These are phyloP conservation scores for Hemisphaericaspora lyxosophila DNA, from an alignment of 1,139 yeast genomes.

Conservation along the genomic window DNA sequence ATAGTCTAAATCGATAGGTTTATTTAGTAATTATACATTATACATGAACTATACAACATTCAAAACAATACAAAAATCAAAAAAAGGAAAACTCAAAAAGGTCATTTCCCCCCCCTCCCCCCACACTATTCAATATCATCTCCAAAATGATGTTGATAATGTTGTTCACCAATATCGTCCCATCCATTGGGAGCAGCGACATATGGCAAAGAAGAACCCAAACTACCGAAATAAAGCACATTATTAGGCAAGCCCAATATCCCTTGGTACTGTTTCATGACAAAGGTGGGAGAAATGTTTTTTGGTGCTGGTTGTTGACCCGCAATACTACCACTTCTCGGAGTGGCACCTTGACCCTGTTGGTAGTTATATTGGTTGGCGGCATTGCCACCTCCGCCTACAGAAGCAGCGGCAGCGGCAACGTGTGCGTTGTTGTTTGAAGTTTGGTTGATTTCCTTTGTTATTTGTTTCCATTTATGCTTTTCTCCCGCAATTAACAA, in stretches of 20 bases:
- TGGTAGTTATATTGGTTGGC: conserved; percentile 10
- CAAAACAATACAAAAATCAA: neutral
- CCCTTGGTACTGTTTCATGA: conserved; percentile 43
- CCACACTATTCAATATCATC: conserved; percentile 14
- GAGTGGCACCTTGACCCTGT: conserved; percentile 4
- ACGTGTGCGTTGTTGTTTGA: conserved; percentile 14
- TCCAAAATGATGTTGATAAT: conserved; percentile 14
- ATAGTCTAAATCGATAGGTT: neutral
- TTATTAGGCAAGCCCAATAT: conserved; percentile 44
- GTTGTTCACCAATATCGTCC: conserved; percentile 31
- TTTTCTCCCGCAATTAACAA: conserved; percentile 43
- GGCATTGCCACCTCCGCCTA: conserved; percentile 7
- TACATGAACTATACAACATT: too few relatives aligned
- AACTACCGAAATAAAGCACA: conserved; percentile 37
- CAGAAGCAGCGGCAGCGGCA: conserved; percentile 18
- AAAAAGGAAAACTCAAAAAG: too few relatives aligned
- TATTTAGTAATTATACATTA: neutral
- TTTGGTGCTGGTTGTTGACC: conserved; percentile 19
- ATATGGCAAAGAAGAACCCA: conserved; percentile 45
- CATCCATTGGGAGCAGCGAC: conserved; percentile 41
- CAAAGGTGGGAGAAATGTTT: conserved; percentile 47
- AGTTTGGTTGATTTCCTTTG: conserved; percentile 39
- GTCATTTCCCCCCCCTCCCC: too few relatives aligned
- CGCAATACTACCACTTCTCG: conserved; percentile 10
- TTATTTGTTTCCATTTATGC: conserved; percentile 49